Conservation (phyloP, 371 early-diverging fungal genomes). For the Haplosporangium sp. region DNA sequence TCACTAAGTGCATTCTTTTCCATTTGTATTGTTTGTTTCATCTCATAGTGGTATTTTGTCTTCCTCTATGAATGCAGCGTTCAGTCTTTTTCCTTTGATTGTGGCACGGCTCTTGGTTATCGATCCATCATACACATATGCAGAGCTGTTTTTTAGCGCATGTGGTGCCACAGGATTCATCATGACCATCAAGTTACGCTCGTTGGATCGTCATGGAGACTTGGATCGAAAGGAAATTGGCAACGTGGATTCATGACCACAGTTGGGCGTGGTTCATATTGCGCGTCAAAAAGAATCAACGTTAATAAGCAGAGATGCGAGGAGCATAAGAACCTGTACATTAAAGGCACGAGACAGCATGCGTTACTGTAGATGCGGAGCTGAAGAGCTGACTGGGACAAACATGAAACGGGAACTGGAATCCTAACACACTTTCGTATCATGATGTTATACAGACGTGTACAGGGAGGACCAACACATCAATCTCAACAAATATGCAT, state of each 20-base stretch:
- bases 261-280: no score
- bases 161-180: slow-evolving; percentile 43
- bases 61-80: slow-evolving; percentile 58
- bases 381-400: no score
- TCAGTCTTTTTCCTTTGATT: slow-evolving; percentile 61
- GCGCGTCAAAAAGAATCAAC: no score
- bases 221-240: slow-evolving; percentile 39
- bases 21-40: background rate
- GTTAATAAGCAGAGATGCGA: no score
- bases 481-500: no score
- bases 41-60: slow-evolving; percentile 39
- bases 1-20: background rate
- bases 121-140: slow-evolving; percentile 42
- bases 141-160: slow-evolving; percentile 38
- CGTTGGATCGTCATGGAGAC: slow-evolving; percentile 23
- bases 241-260: background rate
- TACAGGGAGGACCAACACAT: no score
- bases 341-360: no score
- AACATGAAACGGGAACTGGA: no score
- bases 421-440: no score
- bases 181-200: slow-evolving; percentile 24
- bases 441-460: no score
- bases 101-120: slow-evolving; percentile 55
- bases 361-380: no score
- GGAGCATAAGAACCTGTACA: no score